Base-by-base conservation (phyloP, 495 filamentous ascomycete genomes). In the Lasiosphaeria miniovina region DNA sequence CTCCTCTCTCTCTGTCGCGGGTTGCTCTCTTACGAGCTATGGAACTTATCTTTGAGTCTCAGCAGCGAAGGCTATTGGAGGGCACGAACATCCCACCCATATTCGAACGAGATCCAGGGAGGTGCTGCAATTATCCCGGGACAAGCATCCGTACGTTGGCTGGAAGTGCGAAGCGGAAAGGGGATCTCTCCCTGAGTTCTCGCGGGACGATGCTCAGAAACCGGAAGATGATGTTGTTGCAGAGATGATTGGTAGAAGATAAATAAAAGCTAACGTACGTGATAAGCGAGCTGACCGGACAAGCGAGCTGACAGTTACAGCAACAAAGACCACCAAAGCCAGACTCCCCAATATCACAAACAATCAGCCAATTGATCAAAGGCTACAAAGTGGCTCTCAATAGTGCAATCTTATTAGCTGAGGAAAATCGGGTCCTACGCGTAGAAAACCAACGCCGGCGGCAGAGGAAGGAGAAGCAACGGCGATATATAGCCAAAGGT, bases 21-120 rank as follows among this genome's bases (percentile, higher is more conserved):
- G 17, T 50, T 17, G 35, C 43, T n/a, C 41, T 57, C 31, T 32
- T 49, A 24, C 40, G 34, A 36, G 32, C 55, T 34, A 38, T 57
- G 45, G 24, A 49, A 24, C 55, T 49, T 48, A 46, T 57, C 46
- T 40, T 57, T 36, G 55, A 50, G 46, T 49, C 55, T 36, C 43
- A 40, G 46, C 43, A 57, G 45, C 17, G n/a, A 33, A 49, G 15
- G 34, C 15, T 65, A 33, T 52, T 53, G 36, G 31, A 55, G 17
- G 50, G 54, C 17, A 56, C 4, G 14, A 61, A 65, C 38, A 46
- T 64, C 24, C 48, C 36, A 58, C 61, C 60, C 58, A 67, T 12
- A 65, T 67, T 34, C 57, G 49, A 48, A 64, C 55, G 57, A 55
- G 43, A 32, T 64, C 52, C 57, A 40, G 36, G 15, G 35, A 50